These are phyloP conservation scores for Skeletonema costatum DNA, from an alignment of 108 stramenopile genomes.

Conservation along the genomic window DNA sequence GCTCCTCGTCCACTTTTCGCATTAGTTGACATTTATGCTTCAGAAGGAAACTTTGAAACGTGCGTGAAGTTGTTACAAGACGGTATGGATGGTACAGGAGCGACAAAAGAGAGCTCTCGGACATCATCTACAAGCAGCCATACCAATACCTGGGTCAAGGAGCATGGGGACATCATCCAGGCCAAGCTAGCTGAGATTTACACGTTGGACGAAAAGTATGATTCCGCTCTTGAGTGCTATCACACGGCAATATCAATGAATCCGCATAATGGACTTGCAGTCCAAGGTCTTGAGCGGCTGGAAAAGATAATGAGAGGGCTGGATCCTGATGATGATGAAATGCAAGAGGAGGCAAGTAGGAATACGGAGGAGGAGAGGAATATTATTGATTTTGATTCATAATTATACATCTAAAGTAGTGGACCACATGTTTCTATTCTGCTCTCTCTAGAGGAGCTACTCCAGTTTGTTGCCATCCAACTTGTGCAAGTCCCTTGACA, in stretches of 20 bases:
- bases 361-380: slow-evolving; percentile 24
- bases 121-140: slow-evolving; percentile 15
- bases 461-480: slow-evolving; percentile 49
- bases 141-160: slow-evolving; percentile 30
- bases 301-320: slow-evolving; percentile 68
- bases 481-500: slow-evolving; percentile 76
- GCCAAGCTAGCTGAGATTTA: slow-evolving; percentile 78
- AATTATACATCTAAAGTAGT: not conserved
- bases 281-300: slow-evolving; percentile 68
- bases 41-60: slow-evolving; percentile 63
- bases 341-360: slow-evolving; percentile 18
- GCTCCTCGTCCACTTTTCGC: slow-evolving; percentile 75
- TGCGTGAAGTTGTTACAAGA: slow-evolving; percentile 66
- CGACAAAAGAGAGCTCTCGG: slow-evolving; percentile 16
- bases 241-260: slow-evolving; percentile 79
- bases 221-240: slow-evolving; percentile 72
- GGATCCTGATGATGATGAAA: slow-evolving; percentile 40
- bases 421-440: not conserved
- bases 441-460: slow-evolving; percentile 5
- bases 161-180: slow-evolving; percentile 57
- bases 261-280: slow-evolving; percentile 65
- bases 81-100: slow-evolving; percentile 62
- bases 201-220: slow-evolving; percentile 62
- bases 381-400: not conserved
- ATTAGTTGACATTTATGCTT: slow-evolving; percentile 65